Evolutionary conservation across 2,329 filamentous ascomycete species (phyloP), one percentile per base, ranked within the genome.

Genomic region (Coniochaeta prunicola): DNA sequence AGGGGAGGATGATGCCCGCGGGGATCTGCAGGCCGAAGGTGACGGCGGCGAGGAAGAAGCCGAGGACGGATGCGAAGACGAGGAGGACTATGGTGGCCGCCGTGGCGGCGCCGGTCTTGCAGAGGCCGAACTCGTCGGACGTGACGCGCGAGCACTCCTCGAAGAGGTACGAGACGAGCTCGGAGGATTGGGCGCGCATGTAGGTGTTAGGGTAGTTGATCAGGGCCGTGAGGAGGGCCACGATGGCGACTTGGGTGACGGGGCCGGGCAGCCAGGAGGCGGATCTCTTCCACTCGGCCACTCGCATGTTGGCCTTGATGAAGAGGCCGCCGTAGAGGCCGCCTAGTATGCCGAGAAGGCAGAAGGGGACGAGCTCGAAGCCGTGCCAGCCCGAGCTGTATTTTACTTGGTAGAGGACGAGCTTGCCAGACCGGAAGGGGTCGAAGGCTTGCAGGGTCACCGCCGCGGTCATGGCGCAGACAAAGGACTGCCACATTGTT

Each of bases 401-500:
- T 36, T 90, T 93, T 68, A 97, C 92, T 73, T 99, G 92, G 70
- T 96, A 99, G 58, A 97, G 78, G 53, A 97, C 94, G 57, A 97
- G 88, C 72, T 99, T 96, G 58, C 93, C 94, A 1, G 92, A 96
- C 57, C 94, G 85, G 71, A 97, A 97, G 4, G 94, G 94, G 70
- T 99, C 94, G 62, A 96, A 84, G 5, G 91, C 91, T 72, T 97
- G 93, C 4, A 99, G 80, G 15, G 92, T 91, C 38, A 97, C 91
- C 19, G 94, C 93, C 17, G 92, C 94, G n/a, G 96, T 91, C 92
- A 97, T 97, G 70, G 94, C 94, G 68, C 94, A 97, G 42, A 99
- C 94, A 69, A 99, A 99, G 68, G 92, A 96, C 72, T 97, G 94
- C 94, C 94, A 99, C 94, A 99, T 97, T 10, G 94, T 97, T 74